These are phyloP conservation scores for Dorcoceras hygrometricum DNA, from an alignment of 257 asterid species.

Conservation along the genomic window DNA sequence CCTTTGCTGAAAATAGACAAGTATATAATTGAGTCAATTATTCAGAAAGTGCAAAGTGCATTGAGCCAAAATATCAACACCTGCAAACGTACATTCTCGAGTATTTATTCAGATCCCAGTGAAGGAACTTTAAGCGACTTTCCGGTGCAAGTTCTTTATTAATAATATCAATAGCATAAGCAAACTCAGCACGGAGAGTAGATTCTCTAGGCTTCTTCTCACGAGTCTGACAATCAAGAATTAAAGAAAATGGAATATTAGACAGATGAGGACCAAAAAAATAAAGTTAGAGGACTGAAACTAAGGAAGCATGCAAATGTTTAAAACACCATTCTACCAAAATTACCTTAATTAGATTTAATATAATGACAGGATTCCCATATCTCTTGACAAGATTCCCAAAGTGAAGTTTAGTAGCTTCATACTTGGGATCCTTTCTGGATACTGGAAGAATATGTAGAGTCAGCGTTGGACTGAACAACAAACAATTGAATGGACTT, in stretches of 20 bases:
- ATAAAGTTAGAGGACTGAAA: slow-evolving; percentile 1
- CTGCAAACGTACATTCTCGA: slow-evolving; percentile 54
- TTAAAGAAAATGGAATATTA: slow-evolving; percentile 1
- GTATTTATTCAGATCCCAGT: slow-evolving; percentile 86
- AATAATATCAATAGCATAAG: slow-evolving; percentile 70
- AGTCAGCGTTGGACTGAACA: slow-evolving; percentile 21
- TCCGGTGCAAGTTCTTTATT: slow-evolving; percentile 63
- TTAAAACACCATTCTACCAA: slow-evolving; percentile 6
- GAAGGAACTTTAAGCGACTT: slow-evolving; percentile 81
- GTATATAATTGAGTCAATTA: slow-evolving; percentile 6
- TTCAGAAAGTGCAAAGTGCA: background rate
- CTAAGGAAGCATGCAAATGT: slow-evolving; percentile 18
- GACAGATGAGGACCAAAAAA: background rate
- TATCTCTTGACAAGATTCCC: slow-evolving; percentile 85
- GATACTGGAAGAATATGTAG: slow-evolving; percentile 52
- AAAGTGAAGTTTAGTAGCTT: slow-evolving; percentile 91
- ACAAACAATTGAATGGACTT: slow-evolving; percentile 18
- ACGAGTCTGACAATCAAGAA: slow-evolving; percentile 48
- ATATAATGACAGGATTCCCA: slow-evolving; percentile 86
- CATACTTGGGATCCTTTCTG: slow-evolving; percentile 63
- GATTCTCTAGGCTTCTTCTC: slow-evolving; percentile 98
- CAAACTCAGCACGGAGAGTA: slow-evolving; percentile 75
- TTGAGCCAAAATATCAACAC: slow-evolving; percentile 8
- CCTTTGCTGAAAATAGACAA: slow-evolving; percentile 52
- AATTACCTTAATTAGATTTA: slow-evolving; percentile 84